Conservation (phyloP, 2,329 filamentous ascomycete genomes). For the Aspergillus carbonarius region DNA sequence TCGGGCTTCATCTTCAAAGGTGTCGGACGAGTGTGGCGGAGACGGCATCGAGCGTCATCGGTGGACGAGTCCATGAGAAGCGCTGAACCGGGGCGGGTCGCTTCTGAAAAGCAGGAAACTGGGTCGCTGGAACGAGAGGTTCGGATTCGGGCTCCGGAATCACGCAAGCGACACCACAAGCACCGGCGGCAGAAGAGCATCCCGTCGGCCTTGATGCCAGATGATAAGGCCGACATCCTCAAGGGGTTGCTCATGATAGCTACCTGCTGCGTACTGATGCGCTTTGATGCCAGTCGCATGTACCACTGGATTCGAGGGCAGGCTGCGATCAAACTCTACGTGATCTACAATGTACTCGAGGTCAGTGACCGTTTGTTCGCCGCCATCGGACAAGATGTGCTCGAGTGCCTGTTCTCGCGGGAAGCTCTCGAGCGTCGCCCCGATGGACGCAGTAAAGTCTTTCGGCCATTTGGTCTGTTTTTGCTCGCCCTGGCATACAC, state of each 20-base stretch:
- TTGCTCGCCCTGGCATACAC: constrained; percentile 83
- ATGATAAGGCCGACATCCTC: constrained; percentile 92
- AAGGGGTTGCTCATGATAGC: constrained; percentile 85
- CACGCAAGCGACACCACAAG: constrained; percentile 29
- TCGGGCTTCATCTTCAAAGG: constrained; percentile 77
- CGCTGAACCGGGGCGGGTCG: constrained; percentile 22
- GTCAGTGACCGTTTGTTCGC: constrained; percentile 83
- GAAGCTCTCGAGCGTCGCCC: constrained; percentile 87
- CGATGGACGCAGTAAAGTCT: constrained; percentile 85
- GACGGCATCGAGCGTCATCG: constrained; percentile 36
- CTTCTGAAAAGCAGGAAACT: constrained; percentile 17
- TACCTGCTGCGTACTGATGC: constrained; percentile 82
- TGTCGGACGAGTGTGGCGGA: constrained; percentile 74
- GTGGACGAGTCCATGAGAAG: constrained; percentile 15
- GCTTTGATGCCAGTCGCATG: constrained; percentile 92
- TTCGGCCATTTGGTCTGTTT: constrained; percentile 90
- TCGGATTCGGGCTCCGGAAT: constrained; percentile 17
- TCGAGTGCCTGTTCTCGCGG: constrained; percentile 91
- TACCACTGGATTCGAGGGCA: constrained; percentile 97
- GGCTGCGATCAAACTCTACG: constrained; percentile 95
- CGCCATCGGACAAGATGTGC: constrained; percentile 89
- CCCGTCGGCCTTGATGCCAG: constrained; percentile 79
- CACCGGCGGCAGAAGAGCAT: constrained; percentile 76
- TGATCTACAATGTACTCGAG: constrained; percentile 97
- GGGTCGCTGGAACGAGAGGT: constrained; percentile 23